Evolutionary conservation across 1,284 basidiomycete species (phyloP).

Genomic region (Puccinia horiana): DNA sequence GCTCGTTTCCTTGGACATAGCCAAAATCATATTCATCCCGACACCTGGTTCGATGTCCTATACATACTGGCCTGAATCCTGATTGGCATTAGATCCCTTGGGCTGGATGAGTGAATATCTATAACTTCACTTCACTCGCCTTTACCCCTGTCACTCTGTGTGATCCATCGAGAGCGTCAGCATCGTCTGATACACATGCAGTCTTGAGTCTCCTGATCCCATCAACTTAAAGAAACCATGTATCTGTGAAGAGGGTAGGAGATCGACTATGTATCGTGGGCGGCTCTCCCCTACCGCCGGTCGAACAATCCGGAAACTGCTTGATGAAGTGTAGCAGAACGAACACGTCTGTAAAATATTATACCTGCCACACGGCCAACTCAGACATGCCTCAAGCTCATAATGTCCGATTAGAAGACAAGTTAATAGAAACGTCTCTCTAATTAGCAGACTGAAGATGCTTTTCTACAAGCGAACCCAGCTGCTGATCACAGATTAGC

Average conservation of each 20-base stretch:
- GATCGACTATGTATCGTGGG: background rate
- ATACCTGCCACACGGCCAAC: background rate
- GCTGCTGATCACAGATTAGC: background rate
- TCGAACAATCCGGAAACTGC: no score
- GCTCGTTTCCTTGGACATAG: background rate
- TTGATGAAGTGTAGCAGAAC: no score
- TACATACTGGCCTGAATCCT: background rate
- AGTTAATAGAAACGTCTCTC: background rate
- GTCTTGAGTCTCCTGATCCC: background rate
- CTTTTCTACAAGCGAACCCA: background rate
- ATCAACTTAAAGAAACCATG: background rate
- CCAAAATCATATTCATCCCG: conserved; percentile 4
- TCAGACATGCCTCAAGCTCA: background rate
- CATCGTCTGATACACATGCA: background rate
- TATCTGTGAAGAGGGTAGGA: background rate
- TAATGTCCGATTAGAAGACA: background rate
- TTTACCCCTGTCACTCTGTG: background rate
- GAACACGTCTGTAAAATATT: no score
- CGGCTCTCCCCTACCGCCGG: background rate
- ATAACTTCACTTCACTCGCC: background rate
- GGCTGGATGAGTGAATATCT: background rate
- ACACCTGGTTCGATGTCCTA: background rate
- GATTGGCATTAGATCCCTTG: background rate
- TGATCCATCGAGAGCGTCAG: background rate
- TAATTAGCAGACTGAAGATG: background rate